A percentile compares a stretch with the other conserved stretches of the same genome.
Evolutionary conservation across 1,284 basidiomycete species (phyloP).

Genomic region (Papiliotrema nemorosa): DNA sequence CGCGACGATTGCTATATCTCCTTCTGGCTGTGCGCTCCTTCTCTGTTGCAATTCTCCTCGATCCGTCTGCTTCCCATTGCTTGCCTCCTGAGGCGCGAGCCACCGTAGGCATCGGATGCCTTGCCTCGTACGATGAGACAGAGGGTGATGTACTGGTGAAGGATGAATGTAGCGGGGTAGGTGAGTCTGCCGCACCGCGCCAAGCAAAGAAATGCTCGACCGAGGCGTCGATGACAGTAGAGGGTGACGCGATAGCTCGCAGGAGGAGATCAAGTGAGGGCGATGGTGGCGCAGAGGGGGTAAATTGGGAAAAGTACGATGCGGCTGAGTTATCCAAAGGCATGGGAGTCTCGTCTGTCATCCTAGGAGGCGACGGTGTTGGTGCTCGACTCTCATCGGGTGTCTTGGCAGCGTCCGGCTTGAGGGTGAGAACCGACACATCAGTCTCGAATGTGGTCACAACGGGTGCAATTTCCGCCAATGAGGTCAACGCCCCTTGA

Average conservation of each 20-base stretch:
- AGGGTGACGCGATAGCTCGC: not conserved
- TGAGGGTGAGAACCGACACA: not conserved
- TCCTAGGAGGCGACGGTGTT: conserved; percentile 2
- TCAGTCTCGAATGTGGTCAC: not conserved
- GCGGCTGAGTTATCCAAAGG: not conserved
- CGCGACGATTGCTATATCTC: not conserved
- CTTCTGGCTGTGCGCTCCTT: not conserved
- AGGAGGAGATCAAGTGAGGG: not conserved
- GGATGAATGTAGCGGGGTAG: conserved; percentile 6
- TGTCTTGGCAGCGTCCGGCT: not conserved
- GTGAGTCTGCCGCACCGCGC: conserved; percentile 12
- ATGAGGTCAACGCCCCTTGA: not conserved
- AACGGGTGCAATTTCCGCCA: not conserved
- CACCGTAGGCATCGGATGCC: conserved; percentile 35
- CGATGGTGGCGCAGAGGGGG: not conserved
- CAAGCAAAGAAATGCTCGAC: conserved; percentile 24
- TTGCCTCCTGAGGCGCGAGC: conserved; percentile 34
- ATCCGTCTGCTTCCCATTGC: conserved; percentile 44
- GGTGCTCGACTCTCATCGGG: not conserved
- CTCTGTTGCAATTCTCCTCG: conserved; percentile 3
- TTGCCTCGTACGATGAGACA: conserved; percentile 7
- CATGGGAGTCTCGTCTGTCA: conserved; percentile 8
- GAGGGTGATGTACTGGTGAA: conserved; percentile 10
- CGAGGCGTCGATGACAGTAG: conserved; percentile 12
- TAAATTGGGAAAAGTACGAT: not conserved